Evolutionary conservation across 805 yeast species (phyloP).

Genomic region (Blastobotrys americana): DNA sequence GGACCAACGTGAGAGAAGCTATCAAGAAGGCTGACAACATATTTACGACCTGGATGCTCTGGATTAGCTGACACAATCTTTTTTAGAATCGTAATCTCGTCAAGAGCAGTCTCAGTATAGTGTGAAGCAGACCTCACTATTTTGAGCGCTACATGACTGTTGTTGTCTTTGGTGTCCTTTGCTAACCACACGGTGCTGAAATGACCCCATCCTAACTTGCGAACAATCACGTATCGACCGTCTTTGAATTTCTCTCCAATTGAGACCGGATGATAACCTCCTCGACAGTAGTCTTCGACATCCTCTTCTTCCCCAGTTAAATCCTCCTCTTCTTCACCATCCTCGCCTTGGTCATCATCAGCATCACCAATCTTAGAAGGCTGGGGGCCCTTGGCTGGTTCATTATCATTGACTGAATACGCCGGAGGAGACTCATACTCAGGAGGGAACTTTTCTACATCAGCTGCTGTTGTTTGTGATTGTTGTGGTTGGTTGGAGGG

Average conservation of each 20-base stretch:
- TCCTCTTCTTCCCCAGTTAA: constrained; percentile 61
- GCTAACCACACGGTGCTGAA: constrained; percentile 96
- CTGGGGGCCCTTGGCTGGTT: constrained; percentile 7
- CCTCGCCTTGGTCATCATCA: constrained; percentile 6
- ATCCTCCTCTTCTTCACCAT: constrained; percentile 11
- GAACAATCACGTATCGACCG: constrained; percentile 66
- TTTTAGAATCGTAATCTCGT: constrained; percentile 76
- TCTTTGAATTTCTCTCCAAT: constrained; percentile 80
- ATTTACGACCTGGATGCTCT: constrained; percentile 72
- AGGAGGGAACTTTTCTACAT: not conserved
- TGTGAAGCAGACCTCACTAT: constrained; percentile 86
- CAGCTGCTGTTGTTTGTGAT: no score
- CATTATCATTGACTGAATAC: not conserved
- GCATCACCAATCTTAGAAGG: constrained; percentile 4
- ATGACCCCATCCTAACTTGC: constrained; percentile 98
- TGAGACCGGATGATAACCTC: constrained; percentile 93
- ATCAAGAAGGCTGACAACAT: constrained; percentile 74
- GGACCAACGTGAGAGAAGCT: constrained; percentile 81
- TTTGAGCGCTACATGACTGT: constrained; percentile 84
- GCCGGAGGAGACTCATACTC: constrained; percentile 4
- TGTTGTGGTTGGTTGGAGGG: no score
- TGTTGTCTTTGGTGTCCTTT: constrained; percentile 43
- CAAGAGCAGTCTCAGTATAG: constrained; percentile 89
- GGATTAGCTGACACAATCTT: constrained; percentile 53
- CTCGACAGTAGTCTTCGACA: constrained; percentile 73